phyloP scores from a whole-genome alignment of 495 filamentous ascomycete species.

The Neurospora sp. region DNA sequence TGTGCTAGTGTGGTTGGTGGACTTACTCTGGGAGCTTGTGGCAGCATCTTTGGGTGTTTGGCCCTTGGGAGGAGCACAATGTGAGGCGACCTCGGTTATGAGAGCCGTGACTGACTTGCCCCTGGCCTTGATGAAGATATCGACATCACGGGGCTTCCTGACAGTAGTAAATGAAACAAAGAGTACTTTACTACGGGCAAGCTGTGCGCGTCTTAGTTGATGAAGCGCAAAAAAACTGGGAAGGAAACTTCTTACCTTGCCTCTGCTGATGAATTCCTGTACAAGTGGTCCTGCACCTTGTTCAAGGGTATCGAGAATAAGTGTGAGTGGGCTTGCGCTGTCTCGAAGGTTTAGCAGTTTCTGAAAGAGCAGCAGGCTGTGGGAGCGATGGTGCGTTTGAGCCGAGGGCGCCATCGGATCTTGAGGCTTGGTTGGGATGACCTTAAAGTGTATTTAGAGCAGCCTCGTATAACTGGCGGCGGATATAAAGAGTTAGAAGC shows the following conservation, averaged over 20 bases:
- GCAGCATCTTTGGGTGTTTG: slow-evolving; percentile 10
- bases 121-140: slow-evolving; percentile 54
- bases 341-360: slow-evolving; percentile 72
- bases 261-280: slow-evolving; percentile 62
- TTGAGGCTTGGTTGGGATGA: neutral
- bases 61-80: slow-evolving; percentile 33
- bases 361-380: slow-evolving; percentile 78
- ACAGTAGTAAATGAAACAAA: slow-evolving; percentile 70
- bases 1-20: slow-evolving; percentile 13
- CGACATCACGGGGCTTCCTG: slow-evolving; percentile 42
- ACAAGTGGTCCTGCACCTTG: slow-evolving; percentile 66
- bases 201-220: slow-evolving; percentile 18
- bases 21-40: slow-evolving; percentile 26
- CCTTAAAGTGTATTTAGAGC: neutral
- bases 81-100: slow-evolving; percentile 44
- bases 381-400: slow-evolving; percentile 63
- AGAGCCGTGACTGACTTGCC: slow-evolving; percentile 45
- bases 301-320: slow-evolving; percentile 77
- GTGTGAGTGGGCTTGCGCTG: slow-evolving; percentile 72
- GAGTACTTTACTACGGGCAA: slow-evolving; percentile 48
- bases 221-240: neutral
- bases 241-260: slow-evolving; percentile 45
- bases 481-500: neutral
- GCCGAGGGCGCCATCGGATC: slow-evolving; percentile 37
- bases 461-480: neutral